Conservation (phyloP, 257 asterid species). For the Ehretia macrophylla region DNA sequence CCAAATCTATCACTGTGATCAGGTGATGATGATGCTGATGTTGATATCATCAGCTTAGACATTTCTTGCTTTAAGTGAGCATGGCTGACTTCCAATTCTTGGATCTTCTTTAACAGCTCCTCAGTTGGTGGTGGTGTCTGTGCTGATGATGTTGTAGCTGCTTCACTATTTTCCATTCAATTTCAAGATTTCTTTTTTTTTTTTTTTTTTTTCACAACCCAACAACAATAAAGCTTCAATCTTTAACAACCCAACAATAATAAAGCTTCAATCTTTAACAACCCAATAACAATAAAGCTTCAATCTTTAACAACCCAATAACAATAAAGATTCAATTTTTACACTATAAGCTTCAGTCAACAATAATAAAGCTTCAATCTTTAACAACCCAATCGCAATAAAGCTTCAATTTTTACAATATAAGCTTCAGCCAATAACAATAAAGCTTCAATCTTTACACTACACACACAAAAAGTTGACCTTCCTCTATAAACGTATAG, state of each 20-base stretch:
- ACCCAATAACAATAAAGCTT: too few species aligned
- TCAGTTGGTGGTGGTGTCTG: constrained; percentile 50
- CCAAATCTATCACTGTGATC: constrained; percentile 8
- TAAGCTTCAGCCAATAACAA: too few species aligned
- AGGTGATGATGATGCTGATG: constrained; percentile 29
- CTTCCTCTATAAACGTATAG: neutral
- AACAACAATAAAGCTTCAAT: neutral
- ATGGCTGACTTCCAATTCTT: constrained; percentile 74
- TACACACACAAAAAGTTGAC: neutral
- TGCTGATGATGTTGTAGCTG: constrained; percentile 25
- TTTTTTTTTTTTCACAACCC: too few species aligned
- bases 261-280: too few species aligned
- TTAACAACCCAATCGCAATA: too few species aligned
- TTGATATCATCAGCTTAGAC: constrained; percentile 48
- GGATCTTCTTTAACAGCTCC: constrained; percentile 83
- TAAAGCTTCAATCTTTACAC: neutral
- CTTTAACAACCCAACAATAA: neutral
- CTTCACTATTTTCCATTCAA: constrained; percentile 36
- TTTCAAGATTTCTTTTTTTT: neutral
- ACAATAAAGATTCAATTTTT: too few species aligned
- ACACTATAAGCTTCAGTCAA: neutral
- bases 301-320: too few species aligned
- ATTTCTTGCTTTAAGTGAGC: constrained; percentile 79
- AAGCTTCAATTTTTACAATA: neutral
- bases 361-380: neutral